Conservation (phyloP, 306 rosid species). For the Acacia confusa region DNA sequence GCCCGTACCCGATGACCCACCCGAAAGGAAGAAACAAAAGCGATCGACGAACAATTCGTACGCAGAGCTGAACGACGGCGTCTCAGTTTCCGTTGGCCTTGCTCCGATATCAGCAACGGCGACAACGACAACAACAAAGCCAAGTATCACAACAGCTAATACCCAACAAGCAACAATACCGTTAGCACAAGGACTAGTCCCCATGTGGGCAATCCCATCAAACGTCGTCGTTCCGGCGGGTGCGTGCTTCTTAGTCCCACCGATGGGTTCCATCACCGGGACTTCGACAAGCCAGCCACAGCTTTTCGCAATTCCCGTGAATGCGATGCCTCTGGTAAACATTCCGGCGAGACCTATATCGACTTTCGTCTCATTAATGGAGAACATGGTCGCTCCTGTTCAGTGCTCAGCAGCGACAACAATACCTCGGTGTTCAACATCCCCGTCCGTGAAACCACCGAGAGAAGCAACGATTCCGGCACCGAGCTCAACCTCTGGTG, state of each 20-base stretch:
- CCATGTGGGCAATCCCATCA: constrained; percentile 50
- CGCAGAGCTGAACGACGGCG: constrained; percentile 55
- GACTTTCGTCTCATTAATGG: constrained; percentile 53
- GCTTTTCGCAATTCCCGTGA: constrained; percentile 46
- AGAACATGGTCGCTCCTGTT: constrained; percentile 18
- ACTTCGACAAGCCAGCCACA: constrained; percentile 49
- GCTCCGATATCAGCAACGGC: constrained; percentile 25
- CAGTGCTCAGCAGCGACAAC: constrained; percentile 19
- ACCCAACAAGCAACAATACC: constrained; percentile 36
- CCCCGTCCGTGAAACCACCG: not conserved
- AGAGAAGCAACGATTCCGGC: constrained; percentile 30
- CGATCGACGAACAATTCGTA: constrained; percentile 48
- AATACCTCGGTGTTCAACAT: not conserved
- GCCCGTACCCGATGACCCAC: constrained; percentile 46
- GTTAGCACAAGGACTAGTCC: constrained; percentile 39
- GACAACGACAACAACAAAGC: not conserved
- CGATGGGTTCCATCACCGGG: constrained; percentile 31
- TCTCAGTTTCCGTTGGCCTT: constrained; percentile 51
- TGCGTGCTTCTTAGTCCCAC: constrained; percentile 39
- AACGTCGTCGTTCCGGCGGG: constrained; percentile 39
- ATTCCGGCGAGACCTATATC: constrained; percentile 38
- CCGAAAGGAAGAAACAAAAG: constrained; percentile 53
- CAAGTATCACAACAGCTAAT: not conserved
- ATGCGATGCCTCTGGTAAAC: not conserved
- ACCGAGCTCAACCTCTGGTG: not conserved